These are phyloP conservation scores for Pueraria montana DNA, from an alignment of 306 rosid genomes.

Conservation along the genomic window DNA sequence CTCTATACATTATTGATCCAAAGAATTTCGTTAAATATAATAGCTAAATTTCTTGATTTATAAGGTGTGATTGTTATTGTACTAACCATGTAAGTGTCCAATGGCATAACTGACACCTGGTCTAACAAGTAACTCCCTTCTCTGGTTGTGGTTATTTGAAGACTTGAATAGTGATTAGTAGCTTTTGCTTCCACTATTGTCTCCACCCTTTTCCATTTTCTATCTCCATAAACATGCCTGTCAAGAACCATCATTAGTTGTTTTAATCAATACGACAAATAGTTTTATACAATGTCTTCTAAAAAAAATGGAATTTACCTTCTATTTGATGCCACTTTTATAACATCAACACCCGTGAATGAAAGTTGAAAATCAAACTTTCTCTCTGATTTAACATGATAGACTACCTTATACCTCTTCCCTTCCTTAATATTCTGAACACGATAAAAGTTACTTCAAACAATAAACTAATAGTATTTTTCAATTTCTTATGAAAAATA, in stretches of 20 bases:
- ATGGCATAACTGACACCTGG: conserved; percentile 53
- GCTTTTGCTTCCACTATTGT: not conserved
- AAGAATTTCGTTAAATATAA: not conserved
- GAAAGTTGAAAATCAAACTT: conserved; percentile 8
- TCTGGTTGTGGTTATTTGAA: conserved; percentile 36
- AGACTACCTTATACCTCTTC: conserved; percentile 71
- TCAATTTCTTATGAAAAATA: not conserved
- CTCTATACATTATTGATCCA: not conserved
- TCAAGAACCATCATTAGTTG: conserved; percentile 19
- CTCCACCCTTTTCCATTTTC: conserved; percentile 18
- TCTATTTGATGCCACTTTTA: not conserved
- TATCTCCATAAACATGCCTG: not conserved
- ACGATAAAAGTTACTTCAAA: not conserved
- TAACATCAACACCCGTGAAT: conserved; percentile 16
- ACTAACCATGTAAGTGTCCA: conserved; percentile 47
- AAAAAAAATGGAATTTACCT: conserved; percentile 45
- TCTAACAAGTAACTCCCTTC: conserved; percentile 44
- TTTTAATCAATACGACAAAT: conserved; percentile 26
- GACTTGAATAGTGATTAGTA: not conserved
- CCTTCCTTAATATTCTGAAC: conserved; percentile 82
- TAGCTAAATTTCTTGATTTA: not conserved
- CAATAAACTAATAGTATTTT: not conserved
- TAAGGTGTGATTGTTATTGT: not conserved
- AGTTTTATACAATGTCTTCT: not conserved
- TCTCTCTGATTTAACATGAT: conserved; percentile 49